A percentile compares a stretch with the other conserved stretches of the same genome.
These are phyloP conservation scores for Verticillium nonalfalfae DNA, from an alignment of 2,329 filamentous ascomycete genomes.

Conservation along the genomic window DNA sequence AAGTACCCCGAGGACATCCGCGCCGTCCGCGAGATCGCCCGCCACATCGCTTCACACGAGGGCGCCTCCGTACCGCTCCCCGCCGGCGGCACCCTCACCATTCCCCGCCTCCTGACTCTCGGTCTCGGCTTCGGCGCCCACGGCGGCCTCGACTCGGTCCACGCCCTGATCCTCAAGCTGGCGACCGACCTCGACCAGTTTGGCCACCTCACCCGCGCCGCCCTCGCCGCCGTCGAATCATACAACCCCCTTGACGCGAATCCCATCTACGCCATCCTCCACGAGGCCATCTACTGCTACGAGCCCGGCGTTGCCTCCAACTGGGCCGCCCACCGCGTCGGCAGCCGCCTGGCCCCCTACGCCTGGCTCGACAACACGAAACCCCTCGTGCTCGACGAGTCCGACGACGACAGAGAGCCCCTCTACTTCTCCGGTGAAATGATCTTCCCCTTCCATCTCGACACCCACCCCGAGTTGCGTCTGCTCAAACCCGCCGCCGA, in stretches of 20 bases:
- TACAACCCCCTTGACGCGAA: constrained; percentile 66
- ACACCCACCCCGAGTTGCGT: constrained; percentile 70
- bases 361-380: constrained; percentile 39
- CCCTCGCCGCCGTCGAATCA: constrained; percentile 62
- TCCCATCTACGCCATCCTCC: constrained; percentile 79
- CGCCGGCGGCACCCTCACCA: constrained; percentile 65
- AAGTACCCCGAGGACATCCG: constrained; percentile 80
- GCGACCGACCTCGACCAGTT: constrained; percentile 69
- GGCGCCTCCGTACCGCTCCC: constrained; percentile 55
- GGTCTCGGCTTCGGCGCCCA: constrained; percentile 76
- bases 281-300: constrained; percentile 84
- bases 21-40: constrained; percentile 59
- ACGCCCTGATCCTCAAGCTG: constrained; percentile 65
- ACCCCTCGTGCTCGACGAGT: constrained; percentile 25
- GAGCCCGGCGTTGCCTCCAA: constrained; percentile 54
- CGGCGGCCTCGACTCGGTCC: constrained; percentile 69
- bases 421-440: constrained; percentile 88
- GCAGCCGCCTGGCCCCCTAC: constrained; percentile 40
- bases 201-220: constrained; percentile 66
- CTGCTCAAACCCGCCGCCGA: constrained; percentile 63
- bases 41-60: constrained; percentile 53
- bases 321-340: constrained; percentile 69
- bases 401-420: constrained; percentile 32
- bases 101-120: constrained; percentile 68
- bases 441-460: constrained; percentile 82